Evolutionary conservation across 495 filamentous ascomycete species (phyloP).

Genomic region (Penicillium simplicissimum): DNA sequence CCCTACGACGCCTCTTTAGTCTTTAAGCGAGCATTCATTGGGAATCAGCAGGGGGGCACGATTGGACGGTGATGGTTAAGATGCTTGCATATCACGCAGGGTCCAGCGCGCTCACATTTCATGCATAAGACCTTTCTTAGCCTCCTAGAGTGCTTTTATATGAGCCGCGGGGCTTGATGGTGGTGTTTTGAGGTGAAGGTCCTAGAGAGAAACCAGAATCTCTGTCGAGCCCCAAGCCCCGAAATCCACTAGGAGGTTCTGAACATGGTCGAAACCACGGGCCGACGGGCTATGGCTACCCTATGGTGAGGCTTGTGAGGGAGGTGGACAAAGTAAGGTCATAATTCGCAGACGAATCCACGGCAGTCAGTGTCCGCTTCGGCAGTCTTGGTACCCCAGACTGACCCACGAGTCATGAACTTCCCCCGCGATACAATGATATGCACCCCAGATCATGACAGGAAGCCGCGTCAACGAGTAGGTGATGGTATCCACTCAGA

Average conservation of each 20-base stretch:
- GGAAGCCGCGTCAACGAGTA: background rate
- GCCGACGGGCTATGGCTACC: background rate
- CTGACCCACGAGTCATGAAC: background rate
- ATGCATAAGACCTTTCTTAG: background rate
- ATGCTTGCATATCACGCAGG: background rate
- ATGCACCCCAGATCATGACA: slow-evolving; percentile 9
- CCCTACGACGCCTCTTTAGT: slow-evolving; percentile 6
- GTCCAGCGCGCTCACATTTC: background rate
- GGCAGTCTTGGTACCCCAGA: slow-evolving; percentile 12
- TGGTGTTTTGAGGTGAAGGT: background rate
- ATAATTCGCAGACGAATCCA: too few species aligned
- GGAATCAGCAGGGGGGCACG: background rate
- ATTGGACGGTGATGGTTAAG: background rate
- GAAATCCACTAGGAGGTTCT: background rate
- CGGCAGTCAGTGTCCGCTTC: background rate
- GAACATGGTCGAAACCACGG: background rate
- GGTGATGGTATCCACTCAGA: slow-evolving; percentile 5
- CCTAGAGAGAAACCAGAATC: background rate
- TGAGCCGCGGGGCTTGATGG: background rate
- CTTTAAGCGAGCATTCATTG: background rate
- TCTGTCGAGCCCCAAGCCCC: background rate
- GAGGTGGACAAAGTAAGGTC: background rate
- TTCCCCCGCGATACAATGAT: slow-evolving; percentile 3
- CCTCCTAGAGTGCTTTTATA: background rate
- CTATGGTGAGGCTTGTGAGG: background rate